phyloP scores from a whole-genome alignment of 176 grass and related monocot genomes.

The Microstegium vimineum region DNA sequence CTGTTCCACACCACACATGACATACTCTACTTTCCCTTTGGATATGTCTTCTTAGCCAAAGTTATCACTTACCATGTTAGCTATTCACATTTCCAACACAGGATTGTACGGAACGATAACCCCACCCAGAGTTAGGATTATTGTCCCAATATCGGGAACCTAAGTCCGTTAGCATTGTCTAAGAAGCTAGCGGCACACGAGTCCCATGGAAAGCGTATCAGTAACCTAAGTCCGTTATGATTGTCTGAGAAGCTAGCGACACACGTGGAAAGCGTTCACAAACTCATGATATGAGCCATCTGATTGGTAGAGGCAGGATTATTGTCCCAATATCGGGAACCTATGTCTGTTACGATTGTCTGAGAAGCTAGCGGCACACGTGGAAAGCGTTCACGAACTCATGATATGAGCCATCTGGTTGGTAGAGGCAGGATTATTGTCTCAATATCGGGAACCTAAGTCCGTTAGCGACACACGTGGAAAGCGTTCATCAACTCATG shows the following conservation, averaged over 20 bases:
- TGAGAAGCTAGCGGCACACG: too few species aligned
- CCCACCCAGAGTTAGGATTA: neutral
- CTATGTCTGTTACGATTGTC: too few species aligned
- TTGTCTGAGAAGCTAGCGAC: too few species aligned
- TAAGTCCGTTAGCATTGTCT: neutral
- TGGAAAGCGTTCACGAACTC: too few species aligned
- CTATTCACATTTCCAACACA: neutral
- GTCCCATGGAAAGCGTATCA: too few species aligned
- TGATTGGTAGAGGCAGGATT: neutral
- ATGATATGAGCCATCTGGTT: neutral
- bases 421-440: neutral
- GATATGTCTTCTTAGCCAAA: neutral
- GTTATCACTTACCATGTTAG: neutral
- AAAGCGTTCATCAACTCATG: too few species aligned
- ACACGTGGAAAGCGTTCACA: neutral
- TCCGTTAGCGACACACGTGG: neutral
- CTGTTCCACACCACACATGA: neutral
- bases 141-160: neutral
- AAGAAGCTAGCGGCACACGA: neutral
- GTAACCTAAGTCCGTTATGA: too few species aligned
- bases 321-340: neutral
- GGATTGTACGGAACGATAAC: neutral
- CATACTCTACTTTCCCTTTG: neutral
- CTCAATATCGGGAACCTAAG: neutral
- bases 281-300: too few species aligned